Evolutionary conservation across 106 monocot species (phyloP).

Genomic region (Ottelia alismoides): DNA sequence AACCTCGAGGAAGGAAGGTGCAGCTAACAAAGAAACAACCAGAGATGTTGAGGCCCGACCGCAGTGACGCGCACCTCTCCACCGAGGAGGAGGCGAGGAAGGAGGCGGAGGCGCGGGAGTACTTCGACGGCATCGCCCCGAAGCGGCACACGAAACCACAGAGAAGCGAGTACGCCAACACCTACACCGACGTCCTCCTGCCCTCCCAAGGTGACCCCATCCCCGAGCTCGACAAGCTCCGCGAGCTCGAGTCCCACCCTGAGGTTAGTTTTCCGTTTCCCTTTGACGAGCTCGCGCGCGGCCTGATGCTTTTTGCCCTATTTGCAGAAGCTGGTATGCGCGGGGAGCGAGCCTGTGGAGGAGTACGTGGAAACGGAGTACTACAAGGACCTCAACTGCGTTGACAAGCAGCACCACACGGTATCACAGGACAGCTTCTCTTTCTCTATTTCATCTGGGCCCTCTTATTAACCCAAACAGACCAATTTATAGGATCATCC

Average conservation of each 20-base stretch:
- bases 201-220: constrained; percentile 12
- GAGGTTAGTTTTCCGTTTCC: too few species aligned
- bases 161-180: constrained; percentile 48
- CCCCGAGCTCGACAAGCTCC: constrained; percentile 62
- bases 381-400: constrained; percentile 54
- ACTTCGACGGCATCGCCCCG: constrained; percentile 49
- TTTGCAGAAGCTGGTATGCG: constrained; percentile 41
- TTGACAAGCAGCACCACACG: constrained; percentile 85
- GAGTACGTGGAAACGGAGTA: constrained; percentile 85
- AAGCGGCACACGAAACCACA: constrained; percentile 69
- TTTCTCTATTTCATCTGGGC: too few species aligned
- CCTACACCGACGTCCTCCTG: constrained; percentile 7
- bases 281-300: too few species aligned
- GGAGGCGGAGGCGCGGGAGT: constrained; percentile 47
- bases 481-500: too few species aligned
- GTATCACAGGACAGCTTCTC: too few species aligned
- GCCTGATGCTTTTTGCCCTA: neutral
- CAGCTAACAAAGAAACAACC: too few species aligned
- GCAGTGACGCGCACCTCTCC: constrained; percentile 58
- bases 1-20: too few species aligned
- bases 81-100: constrained; percentile 54
- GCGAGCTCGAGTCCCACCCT: constrained; percentile 36
- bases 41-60: constrained; percentile 26
- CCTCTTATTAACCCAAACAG: too few species aligned
- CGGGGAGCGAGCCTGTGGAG: constrained; percentile 33